These are phyloP conservation scores for Termitomyces sp. DNA, from an alignment of 768 basidiomycete genomes.

Conservation along the genomic window DNA sequence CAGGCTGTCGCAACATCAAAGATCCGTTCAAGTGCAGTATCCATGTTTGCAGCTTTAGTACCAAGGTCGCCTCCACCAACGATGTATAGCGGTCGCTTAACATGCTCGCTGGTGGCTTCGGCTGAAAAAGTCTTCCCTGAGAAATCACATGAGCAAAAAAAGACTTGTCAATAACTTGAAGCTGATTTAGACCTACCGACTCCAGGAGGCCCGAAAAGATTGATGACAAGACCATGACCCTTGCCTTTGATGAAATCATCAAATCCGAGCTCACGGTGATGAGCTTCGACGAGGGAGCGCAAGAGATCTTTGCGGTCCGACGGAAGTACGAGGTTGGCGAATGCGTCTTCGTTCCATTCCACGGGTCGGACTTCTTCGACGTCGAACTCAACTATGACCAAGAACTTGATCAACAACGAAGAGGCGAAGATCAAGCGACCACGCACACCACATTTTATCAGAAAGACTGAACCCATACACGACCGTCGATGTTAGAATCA, in stretches of 20 bases:
- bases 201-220: slow-evolving; percentile 56
- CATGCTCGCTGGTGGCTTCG: slow-evolving; percentile 56
- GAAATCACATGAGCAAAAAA: neutral
- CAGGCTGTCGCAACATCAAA: slow-evolving; percentile 56
- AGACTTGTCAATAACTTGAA: neutral
- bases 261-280: slow-evolving; percentile 48
- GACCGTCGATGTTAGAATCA: slow-evolving; percentile 52
- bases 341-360: slow-evolving; percentile 56
- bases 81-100: slow-evolving; percentile 49
- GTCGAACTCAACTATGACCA: slow-evolving; percentile 51
- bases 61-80: slow-evolving; percentile 57
- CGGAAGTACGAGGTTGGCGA: slow-evolving; percentile 58
- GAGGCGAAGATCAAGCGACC: neutral
- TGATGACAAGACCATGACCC: slow-evolving; percentile 49
- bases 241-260: slow-evolving; percentile 66
- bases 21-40: slow-evolving; percentile 41
- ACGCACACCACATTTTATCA: slow-evolving; percentile 59
- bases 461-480: slow-evolving; percentile 62
- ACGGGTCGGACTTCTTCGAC: slow-evolving; percentile 52
- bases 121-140: slow-evolving; percentile 57
- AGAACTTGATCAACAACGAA: neutral
- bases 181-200: slow-evolving; percentile 35
- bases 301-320: slow-evolving; percentile 49
- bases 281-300: slow-evolving; percentile 55
- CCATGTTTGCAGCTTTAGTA: slow-evolving; percentile 41